These are phyloP conservation scores for Teunomyces cretensis DNA, from an alignment of 805 yeast genomes.

Conservation along the genomic window DNA sequence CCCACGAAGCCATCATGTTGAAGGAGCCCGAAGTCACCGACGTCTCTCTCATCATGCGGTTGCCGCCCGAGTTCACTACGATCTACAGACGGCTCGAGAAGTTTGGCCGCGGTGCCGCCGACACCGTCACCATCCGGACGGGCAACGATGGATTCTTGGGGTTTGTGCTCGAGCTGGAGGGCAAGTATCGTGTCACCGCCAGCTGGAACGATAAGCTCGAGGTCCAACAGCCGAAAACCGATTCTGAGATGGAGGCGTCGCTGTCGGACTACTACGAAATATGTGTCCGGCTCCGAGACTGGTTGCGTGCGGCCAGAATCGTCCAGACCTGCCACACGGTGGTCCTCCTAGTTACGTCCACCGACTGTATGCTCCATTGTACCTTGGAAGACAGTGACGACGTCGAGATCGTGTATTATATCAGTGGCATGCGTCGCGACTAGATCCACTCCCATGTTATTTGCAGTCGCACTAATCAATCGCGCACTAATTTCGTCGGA, in stretches of 20 bases:
- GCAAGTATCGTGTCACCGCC: slow-evolving; percentile 49
- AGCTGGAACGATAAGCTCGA: slow-evolving; percentile 59
- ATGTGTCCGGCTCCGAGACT: slow-evolving; percentile 57
- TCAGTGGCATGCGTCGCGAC: slow-evolving; percentile 34
- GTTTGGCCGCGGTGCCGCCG: slow-evolving; percentile 51
- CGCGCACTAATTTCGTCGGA: too few species aligned
- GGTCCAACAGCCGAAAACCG: slow-evolving; percentile 33
- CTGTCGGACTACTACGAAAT: slow-evolving; percentile 34
- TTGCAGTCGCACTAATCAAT: not conserved
- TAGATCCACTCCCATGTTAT: not conserved
- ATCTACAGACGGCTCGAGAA: slow-evolving; percentile 66
- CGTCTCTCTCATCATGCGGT: slow-evolving; percentile 56
- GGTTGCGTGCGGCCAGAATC: slow-evolving; percentile 65
- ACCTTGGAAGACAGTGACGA: slow-evolving; percentile 61
- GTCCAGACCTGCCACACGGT: slow-evolving; percentile 62
- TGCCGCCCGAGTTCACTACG: slow-evolving; percentile 48
- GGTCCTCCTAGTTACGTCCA: slow-evolving; percentile 55
- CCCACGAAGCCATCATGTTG: slow-evolving; percentile 49
- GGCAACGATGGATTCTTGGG: slow-evolving; percentile 50
- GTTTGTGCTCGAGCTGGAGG: slow-evolving; percentile 55
- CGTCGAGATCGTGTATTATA: slow-evolving; percentile 64
- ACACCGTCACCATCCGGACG: slow-evolving; percentile 50
- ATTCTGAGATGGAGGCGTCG: slow-evolving; percentile 7
- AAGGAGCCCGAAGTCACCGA: slow-evolving; percentile 61
- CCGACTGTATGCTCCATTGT: slow-evolving; percentile 64